Base-by-base conservation (phyloP, 1,139 yeast species). In the Kazachstania sp. region DNA sequence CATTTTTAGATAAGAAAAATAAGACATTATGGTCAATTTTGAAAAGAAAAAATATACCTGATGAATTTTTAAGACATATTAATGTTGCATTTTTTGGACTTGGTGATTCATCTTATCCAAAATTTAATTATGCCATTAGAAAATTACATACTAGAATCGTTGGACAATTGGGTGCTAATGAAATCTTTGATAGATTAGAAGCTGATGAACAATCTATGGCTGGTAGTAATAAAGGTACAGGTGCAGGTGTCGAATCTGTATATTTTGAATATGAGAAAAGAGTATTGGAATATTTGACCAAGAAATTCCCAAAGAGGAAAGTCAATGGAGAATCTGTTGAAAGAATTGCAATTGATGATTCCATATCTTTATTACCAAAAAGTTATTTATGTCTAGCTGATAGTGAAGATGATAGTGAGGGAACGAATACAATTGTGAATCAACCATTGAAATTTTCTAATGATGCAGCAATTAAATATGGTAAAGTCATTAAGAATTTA, bases 81-180 rank as follows among this genome's bases (percentile, higher is more conserved):
- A 64, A 71, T 30, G 73, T 88, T 53, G 78, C 92, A 3, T 75
- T 88, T 2, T 82, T 92, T 61, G 99, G 98, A 0, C 69, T 94
- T 2, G 99, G 99, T n/a, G 97, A 92, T 63, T 83, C 96, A 0
- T 83, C 95, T 1, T 92, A 92, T 61, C 84, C 95, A 3, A 77
- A 83, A 55, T 90, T 79, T 68, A 92, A 92, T 65, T 82, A 82
- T 73, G 96, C 96, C 12, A 77, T 85, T 35, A 77, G 83, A 51
- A 90, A 92, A 61, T 64, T 94, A 16, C 95, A 90, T 60, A 74
- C 81, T 11, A 72, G 99, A 50, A 62, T 92, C 37, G 58, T 66
- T 2, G 58, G 71, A 28, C 97, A 90, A 65, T 69, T 94, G 18
- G 98, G 98, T 0, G 95, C 94, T 4, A 55, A 56, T 0, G 95